Base-by-base conservation (phyloP, 345 rosid genomes). In the Pugionium cornutum region DNA sequence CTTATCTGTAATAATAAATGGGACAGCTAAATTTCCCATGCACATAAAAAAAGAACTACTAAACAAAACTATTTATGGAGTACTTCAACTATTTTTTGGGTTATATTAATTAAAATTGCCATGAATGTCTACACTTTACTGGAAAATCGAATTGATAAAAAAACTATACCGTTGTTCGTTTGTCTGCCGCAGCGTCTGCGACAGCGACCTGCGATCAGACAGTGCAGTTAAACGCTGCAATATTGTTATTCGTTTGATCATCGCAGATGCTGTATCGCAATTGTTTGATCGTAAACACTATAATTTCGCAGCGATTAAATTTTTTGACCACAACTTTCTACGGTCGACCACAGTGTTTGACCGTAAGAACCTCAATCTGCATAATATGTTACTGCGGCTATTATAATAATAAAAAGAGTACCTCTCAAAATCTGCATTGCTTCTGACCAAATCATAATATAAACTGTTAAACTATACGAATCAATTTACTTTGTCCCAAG, bases 121-220 rank as follows among this genome's bases (percentile, higher is more conserved):
- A 65, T 72, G 76, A 72, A 72, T 72, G 76, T 72, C 71, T 35
- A 73, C 49, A 58, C 56, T 45, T 58, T 73, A 72, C 58, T 67
- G 67, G 76, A 42, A 26, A 42, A 26, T 41, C 39, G 18, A 41
- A 44, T 7, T 28, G 2, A 36, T 58, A 50, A 72, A 41, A 55
- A 18, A 0, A 18, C 0, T 18, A 18, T 18, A 18, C 18, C 0
- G 18, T 0, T 18, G 18, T 18, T 18, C 18, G 18, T 18, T 18
- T 18, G 18, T 18, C 18, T 18, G 18, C 18, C 18, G 18, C 18
- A 18, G 18, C 18, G 18, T 18, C 18, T 18, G 18, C 18, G 0
- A 0, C 18, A 18, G 18, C 18, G 18, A 18, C 18, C 18, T 18
- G 18, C 18, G 0, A 18, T 18, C 18, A 18, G 18, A 18, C 18